phyloP scores from a whole-genome alignment of 1,284 basidiomycete species.

The Rhizoctonia solani region DNA sequence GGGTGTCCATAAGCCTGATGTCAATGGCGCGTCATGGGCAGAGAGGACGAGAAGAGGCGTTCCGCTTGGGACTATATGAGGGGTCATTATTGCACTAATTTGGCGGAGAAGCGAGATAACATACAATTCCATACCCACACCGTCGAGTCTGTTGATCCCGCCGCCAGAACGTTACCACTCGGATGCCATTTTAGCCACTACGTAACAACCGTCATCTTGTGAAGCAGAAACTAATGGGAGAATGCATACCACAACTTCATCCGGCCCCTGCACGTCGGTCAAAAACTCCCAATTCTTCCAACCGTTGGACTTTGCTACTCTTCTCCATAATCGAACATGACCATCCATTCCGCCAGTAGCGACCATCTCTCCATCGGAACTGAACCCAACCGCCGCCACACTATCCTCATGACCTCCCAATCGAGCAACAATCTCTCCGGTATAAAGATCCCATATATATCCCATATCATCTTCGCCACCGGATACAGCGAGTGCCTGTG shows the following conservation, averaged over 20 bases:
- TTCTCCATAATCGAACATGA: slow-evolving; percentile 86
- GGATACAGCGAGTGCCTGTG: slow-evolving; percentile 81
- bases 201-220: slow-evolving; percentile 25
- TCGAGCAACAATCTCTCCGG: slow-evolving; percentile 78
- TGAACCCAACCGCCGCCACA: slow-evolving; percentile 82
- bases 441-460: slow-evolving; percentile 90
- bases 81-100: slow-evolving; percentile 19
- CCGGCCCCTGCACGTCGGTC: slow-evolving; percentile 88
- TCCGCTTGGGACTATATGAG: slow-evolving; percentile 79
- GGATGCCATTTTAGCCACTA: slow-evolving; percentile 98
- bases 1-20: slow-evolving; percentile 90
- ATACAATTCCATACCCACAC: slow-evolving; percentile 98
- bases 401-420: slow-evolving; percentile 93
- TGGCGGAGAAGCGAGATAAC: slow-evolving; percentile 40
- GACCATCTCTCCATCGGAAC: slow-evolving; percentile 85
- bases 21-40: slow-evolving; percentile 83
- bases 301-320: slow-evolving; percentile 67
- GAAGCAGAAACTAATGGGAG: neutral
- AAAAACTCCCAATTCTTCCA: slow-evolving; percentile 90
- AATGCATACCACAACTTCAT: slow-evolving; percentile 84
- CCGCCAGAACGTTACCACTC: slow-evolving; percentile 84
- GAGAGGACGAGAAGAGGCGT: slow-evolving; percentile 95
- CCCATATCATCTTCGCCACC: slow-evolving; percentile 96
- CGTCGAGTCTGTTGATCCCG: slow-evolving; percentile 91
- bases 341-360: slow-evolving; percentile 99